A percentile compares a stretch with the other conserved stretches of the same genome.
Conservation (phyloP, 2,329 filamentous ascomycete species). For the Capronia americana region DNA sequence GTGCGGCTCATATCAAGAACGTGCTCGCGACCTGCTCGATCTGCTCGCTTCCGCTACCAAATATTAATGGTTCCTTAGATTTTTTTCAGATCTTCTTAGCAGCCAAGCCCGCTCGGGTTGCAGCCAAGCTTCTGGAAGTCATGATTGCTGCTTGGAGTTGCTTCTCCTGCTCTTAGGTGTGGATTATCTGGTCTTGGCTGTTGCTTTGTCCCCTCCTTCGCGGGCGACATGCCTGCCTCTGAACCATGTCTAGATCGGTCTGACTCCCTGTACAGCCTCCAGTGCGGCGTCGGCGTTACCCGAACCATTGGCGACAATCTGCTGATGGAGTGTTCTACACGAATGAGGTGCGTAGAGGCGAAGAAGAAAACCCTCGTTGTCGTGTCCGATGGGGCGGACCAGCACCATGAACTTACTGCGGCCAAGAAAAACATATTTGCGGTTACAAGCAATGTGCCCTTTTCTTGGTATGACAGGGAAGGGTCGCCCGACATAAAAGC, state of each 20-base stretch:
- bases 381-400: not conserved
- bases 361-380: not conserved
- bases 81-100: not conserved
- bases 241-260: constrained; percentile 3
- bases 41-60: not conserved
- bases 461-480: not conserved
- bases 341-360: not conserved
- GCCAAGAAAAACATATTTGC: constrained; percentile 6
- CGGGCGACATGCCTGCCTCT: not conserved
- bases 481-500: constrained; percentile 15
- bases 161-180: constrained; percentile 1
- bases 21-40: not conserved
- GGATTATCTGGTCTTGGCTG: constrained; percentile 10
- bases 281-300: not conserved
- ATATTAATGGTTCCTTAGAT: not conserved
- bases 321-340: constrained; percentile 3
- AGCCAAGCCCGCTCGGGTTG: constrained; percentile 11
- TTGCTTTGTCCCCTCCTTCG: constrained; percentile 2
- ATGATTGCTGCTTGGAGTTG: constrained; percentile 16
- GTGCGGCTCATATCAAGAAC: constrained; percentile 7
- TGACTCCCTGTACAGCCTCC: not conserved
- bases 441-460: not conserved
- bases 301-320: constrained; percentile 4
- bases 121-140: constrained; percentile 12
- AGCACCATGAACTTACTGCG: constrained; percentile 2